Evolutionary conservation across 768 basidiomycete genomes (phyloP).

Genomic region (Leccinum truebloodii): DNA sequence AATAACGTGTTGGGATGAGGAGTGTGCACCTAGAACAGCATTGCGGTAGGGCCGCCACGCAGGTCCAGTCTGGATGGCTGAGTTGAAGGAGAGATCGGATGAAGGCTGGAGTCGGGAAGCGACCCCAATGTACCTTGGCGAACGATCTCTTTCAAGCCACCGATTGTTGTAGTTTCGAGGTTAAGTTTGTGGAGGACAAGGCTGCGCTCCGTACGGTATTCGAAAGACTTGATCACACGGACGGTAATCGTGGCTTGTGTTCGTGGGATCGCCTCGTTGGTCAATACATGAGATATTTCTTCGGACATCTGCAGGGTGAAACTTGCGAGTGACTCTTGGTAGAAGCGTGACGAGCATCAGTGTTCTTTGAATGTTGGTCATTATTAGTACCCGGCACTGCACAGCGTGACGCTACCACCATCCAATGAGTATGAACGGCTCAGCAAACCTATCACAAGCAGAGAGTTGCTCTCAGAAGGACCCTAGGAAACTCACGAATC

Average conservation of each 20-base stretch:
- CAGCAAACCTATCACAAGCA: constrained; percentile 12
- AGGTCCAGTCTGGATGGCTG: constrained; percentile 71
- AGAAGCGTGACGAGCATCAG: no score
- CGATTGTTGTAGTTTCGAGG: constrained; percentile 77
- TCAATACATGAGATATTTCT: constrained; percentile 47
- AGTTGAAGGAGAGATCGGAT: constrained; percentile 10
- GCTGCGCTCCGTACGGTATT: constrained; percentile 85
- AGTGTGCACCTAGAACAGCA: constrained; percentile 58
- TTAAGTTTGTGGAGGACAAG: constrained; percentile 83
- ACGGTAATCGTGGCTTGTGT: constrained; percentile 86
- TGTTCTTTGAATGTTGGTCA: no score
- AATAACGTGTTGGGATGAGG: background rate
- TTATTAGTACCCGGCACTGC: no score
- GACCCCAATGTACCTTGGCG: constrained; percentile 52
- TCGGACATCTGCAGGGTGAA: constrained; percentile 29
- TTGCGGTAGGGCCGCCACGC: constrained; percentile 91
- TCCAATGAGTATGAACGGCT: constrained; percentile 16
- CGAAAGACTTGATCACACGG: constrained; percentile 93
- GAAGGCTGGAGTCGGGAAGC: background rate
- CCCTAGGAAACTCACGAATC: constrained; percentile 50
- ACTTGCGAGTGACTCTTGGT: background rate
- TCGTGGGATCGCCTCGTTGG: constrained; percentile 65
- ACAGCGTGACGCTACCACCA: background rate
- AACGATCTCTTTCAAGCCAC: constrained; percentile 70
- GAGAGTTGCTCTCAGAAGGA: constrained; percentile 17